phyloP scores from a whole-genome alignment of 371 early-diverging fungal species.

The Lichtheimia corymbifera region DNA sequence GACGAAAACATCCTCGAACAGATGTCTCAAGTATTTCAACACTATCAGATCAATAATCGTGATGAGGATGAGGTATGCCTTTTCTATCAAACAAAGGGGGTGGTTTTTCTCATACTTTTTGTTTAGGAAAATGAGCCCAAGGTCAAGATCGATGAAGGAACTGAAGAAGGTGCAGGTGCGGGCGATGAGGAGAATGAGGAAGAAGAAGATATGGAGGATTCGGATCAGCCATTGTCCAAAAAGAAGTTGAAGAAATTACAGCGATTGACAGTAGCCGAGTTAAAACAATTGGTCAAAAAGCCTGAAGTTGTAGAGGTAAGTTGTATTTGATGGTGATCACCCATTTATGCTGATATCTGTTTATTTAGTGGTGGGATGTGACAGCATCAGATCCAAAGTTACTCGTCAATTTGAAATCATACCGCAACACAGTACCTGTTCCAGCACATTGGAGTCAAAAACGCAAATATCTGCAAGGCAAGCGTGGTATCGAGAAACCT shows the following conservation, averaged over 20 bases:
- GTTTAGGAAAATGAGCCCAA: neutral
- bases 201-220: conserved; percentile 19
- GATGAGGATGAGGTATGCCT: conserved; percentile 37
- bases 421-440: conserved; percentile 93
- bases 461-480: conserved; percentile 93
- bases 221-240: conserved; percentile 57
- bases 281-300: conserved; percentile 88
- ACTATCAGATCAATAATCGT: conserved; percentile 33
- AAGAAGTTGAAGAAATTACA: conserved; percentile 44
- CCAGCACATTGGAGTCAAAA: conserved; percentile 97
- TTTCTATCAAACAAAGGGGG: neutral
- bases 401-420: conserved; percentile 88
- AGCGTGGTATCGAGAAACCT: conserved; percentile 93
- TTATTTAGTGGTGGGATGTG: conserved; percentile 85
- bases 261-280: conserved; percentile 79
- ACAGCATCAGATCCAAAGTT: conserved; percentile 90
- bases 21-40: conserved; percentile 45
- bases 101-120: neutral
- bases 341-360: neutral
- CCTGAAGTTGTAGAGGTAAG: conserved; percentile 95
- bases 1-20: conserved; percentile 41
- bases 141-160: conserved; percentile 28
- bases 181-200: conserved; percentile 21
- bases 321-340: no score
- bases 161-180: conserved; percentile 26